Conservation (phyloP, 2,329 filamentous ascomycete genomes). For the Chaetomium sp. region DNA sequence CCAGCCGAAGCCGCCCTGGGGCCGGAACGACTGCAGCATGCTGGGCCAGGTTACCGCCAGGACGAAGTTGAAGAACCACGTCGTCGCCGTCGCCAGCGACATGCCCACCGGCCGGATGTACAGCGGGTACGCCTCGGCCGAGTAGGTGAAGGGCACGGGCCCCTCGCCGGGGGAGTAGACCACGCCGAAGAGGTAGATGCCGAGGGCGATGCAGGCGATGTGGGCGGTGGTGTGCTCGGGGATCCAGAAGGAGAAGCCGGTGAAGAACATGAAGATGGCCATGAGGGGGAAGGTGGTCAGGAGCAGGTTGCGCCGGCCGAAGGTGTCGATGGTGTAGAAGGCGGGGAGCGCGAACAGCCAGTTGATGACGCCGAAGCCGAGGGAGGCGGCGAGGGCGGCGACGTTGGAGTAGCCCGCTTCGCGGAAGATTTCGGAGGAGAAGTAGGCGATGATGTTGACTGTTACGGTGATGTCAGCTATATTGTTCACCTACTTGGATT, state of each 20-base stretch:
- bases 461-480: neutral
- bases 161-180: conserved; percentile 64
- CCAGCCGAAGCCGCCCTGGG: conserved; percentile 53
- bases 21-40: conserved; percentile 47
- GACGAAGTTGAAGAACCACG: conserved; percentile 51
- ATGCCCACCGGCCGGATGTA: conserved; percentile 65
- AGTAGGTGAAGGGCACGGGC: conserved; percentile 66
- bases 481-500: neutral
- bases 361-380: conserved; percentile 67
- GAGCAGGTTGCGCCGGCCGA: conserved; percentile 65
- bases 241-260: conserved; percentile 52
- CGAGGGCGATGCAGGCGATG: conserved; percentile 50
- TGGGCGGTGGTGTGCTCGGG: conserved; percentile 42
- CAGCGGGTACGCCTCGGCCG: conserved; percentile 66
- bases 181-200: conserved; percentile 53
- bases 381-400: conserved; percentile 59
- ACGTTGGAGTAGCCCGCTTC: conserved; percentile 55
- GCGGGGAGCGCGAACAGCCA: conserved; percentile 66
- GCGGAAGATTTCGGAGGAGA: conserved; percentile 63
- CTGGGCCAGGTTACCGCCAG: conserved; percentile 52
- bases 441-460: conserved; percentile 58
- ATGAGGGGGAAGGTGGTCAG: conserved; percentile 67
- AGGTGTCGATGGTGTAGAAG: conserved; percentile 68
- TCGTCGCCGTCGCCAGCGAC: conserved; percentile 58
- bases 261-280: conserved; percentile 53